Evolutionary conservation across 169 alveolate genomes (phyloP).

Genomic region (Babesia gibsoni): DNA sequence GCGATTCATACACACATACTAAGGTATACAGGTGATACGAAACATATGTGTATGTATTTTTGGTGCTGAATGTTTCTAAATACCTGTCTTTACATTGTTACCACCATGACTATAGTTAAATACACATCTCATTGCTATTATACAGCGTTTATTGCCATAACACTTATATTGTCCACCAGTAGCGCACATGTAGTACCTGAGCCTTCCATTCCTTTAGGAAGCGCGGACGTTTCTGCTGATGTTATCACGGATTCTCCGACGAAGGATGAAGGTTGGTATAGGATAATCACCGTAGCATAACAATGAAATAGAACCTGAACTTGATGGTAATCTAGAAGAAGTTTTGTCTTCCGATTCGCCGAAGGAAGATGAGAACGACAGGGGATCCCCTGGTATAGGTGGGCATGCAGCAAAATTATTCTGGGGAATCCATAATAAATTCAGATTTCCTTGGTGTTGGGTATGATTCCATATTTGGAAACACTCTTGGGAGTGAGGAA

Average conservation of each 20-base stretch:
- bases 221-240: neutral
- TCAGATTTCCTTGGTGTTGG: conserved; percentile 67
- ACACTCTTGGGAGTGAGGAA: conserved; percentile 51
- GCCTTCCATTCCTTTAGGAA: neutral
- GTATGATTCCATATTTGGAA: conserved; percentile 58
- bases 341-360: neutral
- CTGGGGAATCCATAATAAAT: neutral
- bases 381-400: conserved; percentile 63
- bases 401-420: neutral
- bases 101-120: no score
- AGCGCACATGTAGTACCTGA: no score
- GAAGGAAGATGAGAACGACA: conserved; percentile 32
- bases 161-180: no score
- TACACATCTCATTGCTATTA: no score
- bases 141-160: no score
- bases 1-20: no score
- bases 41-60: no score
- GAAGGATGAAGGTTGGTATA: conserved; percentile 13
- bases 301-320: conserved; percentile 1
- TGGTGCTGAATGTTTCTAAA: no score
- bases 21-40: no score
- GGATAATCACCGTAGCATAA: neutral
- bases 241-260: neutral
- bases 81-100: no score
- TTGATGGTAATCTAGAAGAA: conserved; percentile 46